Evolutionary conservation across 768 basidiomycete species (phyloP).

Genomic region (Auricularia sp.): DNA sequence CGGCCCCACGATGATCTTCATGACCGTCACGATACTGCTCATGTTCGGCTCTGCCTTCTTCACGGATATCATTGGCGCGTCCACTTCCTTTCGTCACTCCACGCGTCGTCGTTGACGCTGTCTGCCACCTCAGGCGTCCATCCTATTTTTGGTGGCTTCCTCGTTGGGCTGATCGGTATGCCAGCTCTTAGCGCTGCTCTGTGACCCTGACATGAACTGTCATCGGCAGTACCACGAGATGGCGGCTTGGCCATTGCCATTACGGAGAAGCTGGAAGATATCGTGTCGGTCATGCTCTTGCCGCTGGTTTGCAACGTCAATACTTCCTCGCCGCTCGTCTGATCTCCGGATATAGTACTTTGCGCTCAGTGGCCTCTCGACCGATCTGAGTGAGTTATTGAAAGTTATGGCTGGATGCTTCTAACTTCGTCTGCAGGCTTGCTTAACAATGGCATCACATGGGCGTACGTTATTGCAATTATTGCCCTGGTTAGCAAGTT

Average conservation of each 20-base stretch:
- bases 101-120: neutral
- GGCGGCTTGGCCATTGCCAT: slow-evolving; percentile 77
- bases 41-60: slow-evolving; percentile 86
- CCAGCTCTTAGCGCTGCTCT: neutral
- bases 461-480: slow-evolving; percentile 83
- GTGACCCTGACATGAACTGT: slow-evolving; percentile 1
- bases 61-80: slow-evolving; percentile 68
- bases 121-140: slow-evolving; percentile 37
- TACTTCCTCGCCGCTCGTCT: neutral
- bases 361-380: slow-evolving; percentile 81
- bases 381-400: slow-evolving; percentile 42
- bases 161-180: neutral
- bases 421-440: slow-evolving; percentile 32
- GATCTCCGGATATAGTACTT: slow-evolving; percentile 56
- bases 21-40: slow-evolving; percentile 73
- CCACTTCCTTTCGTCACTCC: neutral
- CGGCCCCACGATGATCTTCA: slow-evolving; percentile 80
- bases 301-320: slow-evolving; percentile 42
- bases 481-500: slow-evolving; percentile 30
- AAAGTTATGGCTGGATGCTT: neutral
- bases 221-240: slow-evolving; percentile 71
- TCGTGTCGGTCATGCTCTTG: slow-evolving; percentile 82
- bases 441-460: slow-evolving; percentile 75
- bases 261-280: slow-evolving; percentile 95
- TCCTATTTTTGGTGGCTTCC: slow-evolving; percentile 67